Percentiles rank a stretch among this genome's conserved stretches.
Conservation (phyloP, 306 rosid genomes). For the Gynostemma pentaphyllum region DNA sequence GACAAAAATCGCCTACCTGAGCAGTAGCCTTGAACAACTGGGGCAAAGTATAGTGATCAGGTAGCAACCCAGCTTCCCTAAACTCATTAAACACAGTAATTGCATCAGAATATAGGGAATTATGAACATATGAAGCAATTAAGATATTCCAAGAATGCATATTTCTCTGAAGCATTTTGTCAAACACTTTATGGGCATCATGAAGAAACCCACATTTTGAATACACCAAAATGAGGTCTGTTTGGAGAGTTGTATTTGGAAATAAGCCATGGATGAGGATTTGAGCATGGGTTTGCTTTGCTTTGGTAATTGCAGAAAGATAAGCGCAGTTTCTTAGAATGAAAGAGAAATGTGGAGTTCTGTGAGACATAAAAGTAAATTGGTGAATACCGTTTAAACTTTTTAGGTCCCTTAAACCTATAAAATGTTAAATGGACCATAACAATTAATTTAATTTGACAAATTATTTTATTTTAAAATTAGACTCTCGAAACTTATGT, state of each 20-base stretch:
- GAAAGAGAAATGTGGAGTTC: slow-evolving; percentile 24
- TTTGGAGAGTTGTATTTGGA: slow-evolving; percentile 36
- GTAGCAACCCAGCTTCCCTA: slow-evolving; percentile 19
- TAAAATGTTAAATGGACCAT: too few relatives aligned
- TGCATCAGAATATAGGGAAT: slow-evolving; percentile 24
- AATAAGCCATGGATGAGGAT: slow-evolving; percentile 37
- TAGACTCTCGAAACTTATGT: too few relatives aligned
- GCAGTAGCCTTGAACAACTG: slow-evolving; percentile 34
- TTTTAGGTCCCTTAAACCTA: too few relatives aligned
- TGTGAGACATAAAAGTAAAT: slow-evolving; percentile 9
- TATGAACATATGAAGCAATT: slow-evolving; percentile 34
- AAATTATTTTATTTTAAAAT: too few relatives aligned
- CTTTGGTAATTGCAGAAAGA: slow-evolving; percentile 22
- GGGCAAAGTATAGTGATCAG: slow-evolving; percentile 59
- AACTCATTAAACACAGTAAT: slow-evolving; percentile 22
- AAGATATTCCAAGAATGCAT: slow-evolving; percentile 75
- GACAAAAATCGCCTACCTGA: slow-evolving; percentile 20
- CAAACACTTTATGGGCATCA: slow-evolving; percentile 45
- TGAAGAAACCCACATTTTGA: slow-evolving; percentile 23
- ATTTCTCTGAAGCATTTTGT: slow-evolving; percentile 35
- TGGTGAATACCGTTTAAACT: too few relatives aligned
- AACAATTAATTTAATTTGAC: too few relatives aligned
- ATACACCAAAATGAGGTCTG: slow-evolving; percentile 44
- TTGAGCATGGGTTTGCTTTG: slow-evolving; percentile 53
- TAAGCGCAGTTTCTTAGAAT: slow-evolving; percentile 30